These are phyloP conservation scores for Suhomyces sp. DNA, from an alignment of 805 yeast species.

Conservation along the genomic window DNA sequence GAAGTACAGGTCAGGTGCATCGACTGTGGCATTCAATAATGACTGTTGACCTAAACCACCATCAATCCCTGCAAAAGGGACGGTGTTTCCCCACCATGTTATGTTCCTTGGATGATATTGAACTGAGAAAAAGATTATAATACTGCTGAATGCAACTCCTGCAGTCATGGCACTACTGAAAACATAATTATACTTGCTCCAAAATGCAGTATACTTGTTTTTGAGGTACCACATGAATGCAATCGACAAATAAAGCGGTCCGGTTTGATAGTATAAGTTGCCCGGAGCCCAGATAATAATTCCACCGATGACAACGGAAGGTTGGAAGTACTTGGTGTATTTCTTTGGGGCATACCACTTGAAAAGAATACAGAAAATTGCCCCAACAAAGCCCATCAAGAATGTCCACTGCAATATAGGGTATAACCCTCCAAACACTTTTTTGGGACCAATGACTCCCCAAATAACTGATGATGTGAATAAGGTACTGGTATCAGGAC, in stretches of 20 bases:
- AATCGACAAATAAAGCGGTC: slow-evolving; percentile 25
- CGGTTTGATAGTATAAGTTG: slow-evolving; percentile 29
- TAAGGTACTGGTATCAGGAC: slow-evolving; percentile 31
- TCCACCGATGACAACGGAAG: slow-evolving; percentile 33
- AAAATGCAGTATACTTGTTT: slow-evolving; percentile 28
- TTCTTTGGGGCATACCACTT: slow-evolving; percentile 16
- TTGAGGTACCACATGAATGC: slow-evolving; percentile 29
- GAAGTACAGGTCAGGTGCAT: slow-evolving; percentile 34
- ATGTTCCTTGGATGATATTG: slow-evolving; percentile 29
- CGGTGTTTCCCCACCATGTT: slow-evolving; percentile 32
- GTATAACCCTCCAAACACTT: slow-evolving; percentile 29
- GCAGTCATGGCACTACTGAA: slow-evolving; percentile 29
- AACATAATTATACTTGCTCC: slow-evolving; percentile 36
- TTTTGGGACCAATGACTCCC: slow-evolving; percentile 50
- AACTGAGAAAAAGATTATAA: slow-evolving; percentile 38
- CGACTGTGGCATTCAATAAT: slow-evolving; percentile 11
- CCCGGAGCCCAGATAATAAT: slow-evolving; percentile 31
- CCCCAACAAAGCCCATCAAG: slow-evolving; percentile 31
- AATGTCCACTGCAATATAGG: slow-evolving; percentile 33
- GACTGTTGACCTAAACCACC: slow-evolving; percentile 12
- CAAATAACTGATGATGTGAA: slow-evolving; percentile 58
- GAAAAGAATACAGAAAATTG: slow-evolving; percentile 17
- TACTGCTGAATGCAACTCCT: slow-evolving; percentile 33
- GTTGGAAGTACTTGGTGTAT: slow-evolving; percentile 29
- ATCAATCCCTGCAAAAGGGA: slow-evolving; percentile 35